Evolutionary conservation across 108 stramenopile species (phyloP).

Genomic region (Aurantiochytrium sp.): DNA sequence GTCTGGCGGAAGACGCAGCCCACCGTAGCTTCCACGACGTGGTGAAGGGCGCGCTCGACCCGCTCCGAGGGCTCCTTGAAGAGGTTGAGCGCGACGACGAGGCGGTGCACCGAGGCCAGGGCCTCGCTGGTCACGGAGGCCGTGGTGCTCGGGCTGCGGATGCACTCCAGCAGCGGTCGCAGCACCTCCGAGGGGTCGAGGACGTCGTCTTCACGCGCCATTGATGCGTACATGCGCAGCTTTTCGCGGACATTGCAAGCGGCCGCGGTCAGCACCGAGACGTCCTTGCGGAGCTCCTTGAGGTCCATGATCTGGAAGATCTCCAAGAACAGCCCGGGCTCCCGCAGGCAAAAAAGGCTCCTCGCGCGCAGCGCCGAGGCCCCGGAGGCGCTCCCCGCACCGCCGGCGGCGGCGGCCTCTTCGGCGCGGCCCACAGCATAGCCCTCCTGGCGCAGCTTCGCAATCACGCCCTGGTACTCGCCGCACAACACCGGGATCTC

Average conservation of each 20-base stretch:
- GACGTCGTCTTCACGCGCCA: neutral
- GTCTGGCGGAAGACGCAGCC: constrained; percentile 11
- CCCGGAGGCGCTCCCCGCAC: too few relatives aligned
- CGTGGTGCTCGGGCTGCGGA: neutral
- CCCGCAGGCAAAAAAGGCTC: neutral
- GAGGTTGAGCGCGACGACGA: neutral
- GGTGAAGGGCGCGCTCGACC: neutral
- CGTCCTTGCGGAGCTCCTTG: constrained; percentile 23
- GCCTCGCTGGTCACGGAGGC: neutral
- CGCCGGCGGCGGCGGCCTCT: neutral
- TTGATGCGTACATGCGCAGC: neutral
- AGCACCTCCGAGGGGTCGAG: neutral
- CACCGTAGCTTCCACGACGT: neutral
- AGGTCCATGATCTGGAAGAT: neutral
- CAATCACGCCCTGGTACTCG: constrained; percentile 24
- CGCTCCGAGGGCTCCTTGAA: neutral
- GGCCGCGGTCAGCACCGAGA: neutral
- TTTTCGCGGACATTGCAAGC: neutral
- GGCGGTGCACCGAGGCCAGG: neutral
- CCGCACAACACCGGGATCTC: neutral
- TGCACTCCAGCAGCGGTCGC: neutral
- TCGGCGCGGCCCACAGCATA: neutral
- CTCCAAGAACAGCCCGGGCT: neutral
- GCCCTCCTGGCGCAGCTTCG: neutral
- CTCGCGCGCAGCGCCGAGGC: neutral